Evolutionary conservation across 257 asterid genomes (phyloP).

Genomic region (Solanum chiquidenum): DNA sequence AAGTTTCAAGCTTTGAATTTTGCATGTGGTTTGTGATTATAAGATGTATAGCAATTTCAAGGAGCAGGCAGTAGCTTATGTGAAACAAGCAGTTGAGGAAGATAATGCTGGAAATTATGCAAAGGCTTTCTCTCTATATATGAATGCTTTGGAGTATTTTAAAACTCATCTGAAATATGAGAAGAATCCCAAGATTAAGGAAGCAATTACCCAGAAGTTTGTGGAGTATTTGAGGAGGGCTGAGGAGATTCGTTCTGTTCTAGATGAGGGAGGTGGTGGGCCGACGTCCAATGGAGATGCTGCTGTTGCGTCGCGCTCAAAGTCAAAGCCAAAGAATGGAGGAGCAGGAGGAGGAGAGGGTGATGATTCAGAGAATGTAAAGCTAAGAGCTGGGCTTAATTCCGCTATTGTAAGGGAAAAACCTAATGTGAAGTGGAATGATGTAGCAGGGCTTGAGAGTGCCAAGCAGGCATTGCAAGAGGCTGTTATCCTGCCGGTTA

Average conservation of each 20-base stretch:
- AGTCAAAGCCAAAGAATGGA: conserved; percentile 80
- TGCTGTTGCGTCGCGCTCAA: conserved; percentile 79
- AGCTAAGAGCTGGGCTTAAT: conserved; percentile 38
- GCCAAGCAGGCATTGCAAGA: conserved; percentile 53
- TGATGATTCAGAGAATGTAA: conserved; percentile 63
- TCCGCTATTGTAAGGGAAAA: conserved; percentile 42
- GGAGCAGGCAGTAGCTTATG: conserved; percentile 96
- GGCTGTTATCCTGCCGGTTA: conserved; percentile 46
- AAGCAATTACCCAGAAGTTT: conserved; percentile 94
- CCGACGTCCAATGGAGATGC: conserved; percentile 70
- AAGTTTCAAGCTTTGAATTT: neutral
- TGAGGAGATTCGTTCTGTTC: conserved; percentile 92
- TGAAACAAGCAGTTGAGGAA: conserved; percentile 87
- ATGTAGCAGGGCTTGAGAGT: conserved; percentile 51
- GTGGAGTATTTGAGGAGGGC: conserved; percentile 95
- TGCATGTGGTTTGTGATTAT: neutral
- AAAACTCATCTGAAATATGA: conserved; percentile 93
- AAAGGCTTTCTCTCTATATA: conserved; percentile 87
- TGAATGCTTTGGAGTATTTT: conserved; percentile 97
- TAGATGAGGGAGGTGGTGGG: conserved; percentile 94
- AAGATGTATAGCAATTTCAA: conserved; percentile 95
- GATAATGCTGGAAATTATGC: conserved; percentile 95
- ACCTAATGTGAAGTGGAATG: conserved; percentile 46
- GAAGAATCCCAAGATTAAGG: conserved; percentile 90
- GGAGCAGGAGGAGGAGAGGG: conserved; percentile 51